phyloP scores from a whole-genome alignment of 179 eudicot species.

The Spergularia azorica region DNA sequence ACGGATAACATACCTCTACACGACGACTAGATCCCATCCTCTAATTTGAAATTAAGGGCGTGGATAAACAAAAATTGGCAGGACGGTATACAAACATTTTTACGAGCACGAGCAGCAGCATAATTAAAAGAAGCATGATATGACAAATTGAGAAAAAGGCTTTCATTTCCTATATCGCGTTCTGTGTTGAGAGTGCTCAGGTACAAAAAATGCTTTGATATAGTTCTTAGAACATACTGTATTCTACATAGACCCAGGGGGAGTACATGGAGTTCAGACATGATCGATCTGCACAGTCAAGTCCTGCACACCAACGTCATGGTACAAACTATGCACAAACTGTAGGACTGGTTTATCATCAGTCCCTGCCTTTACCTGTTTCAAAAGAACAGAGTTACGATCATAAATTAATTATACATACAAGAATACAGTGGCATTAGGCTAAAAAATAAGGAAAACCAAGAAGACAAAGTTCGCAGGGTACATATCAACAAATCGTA shows the following conservation, averaged over 20 bases:
- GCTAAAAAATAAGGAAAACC: not conserved
- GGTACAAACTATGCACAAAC: conserved; percentile 78
- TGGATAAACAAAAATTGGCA: no score
- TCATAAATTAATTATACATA: conserved; percentile 2
- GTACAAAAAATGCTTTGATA: not conserved
- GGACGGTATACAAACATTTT: no score
- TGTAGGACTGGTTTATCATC: conserved; percentile 64
- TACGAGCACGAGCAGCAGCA: no score
- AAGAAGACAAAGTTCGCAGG: no score
- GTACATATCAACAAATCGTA: not conserved
- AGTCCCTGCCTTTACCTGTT: conserved; percentile 71
- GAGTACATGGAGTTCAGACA: conserved; percentile 33
- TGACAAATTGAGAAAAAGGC: no score
- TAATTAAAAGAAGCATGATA: no score
- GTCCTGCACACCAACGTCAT: conserved; percentile 81
- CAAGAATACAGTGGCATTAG: not conserved
- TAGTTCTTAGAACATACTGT: not conserved
- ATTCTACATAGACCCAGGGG: not conserved
- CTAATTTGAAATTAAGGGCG: no score
- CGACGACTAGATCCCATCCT: not conserved
- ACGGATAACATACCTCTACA: not conserved
- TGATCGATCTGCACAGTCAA: conserved; percentile 70
- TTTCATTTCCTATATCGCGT: not conserved
- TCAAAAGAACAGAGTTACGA: conserved; percentile 6
- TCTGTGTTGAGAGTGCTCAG: not conserved